Evolutionary conservation across 371 early-diverging fungal species (phyloP), one percentile per base, ranked within the genome.

Genomic region (Dichotomocladium elegans): DNA sequence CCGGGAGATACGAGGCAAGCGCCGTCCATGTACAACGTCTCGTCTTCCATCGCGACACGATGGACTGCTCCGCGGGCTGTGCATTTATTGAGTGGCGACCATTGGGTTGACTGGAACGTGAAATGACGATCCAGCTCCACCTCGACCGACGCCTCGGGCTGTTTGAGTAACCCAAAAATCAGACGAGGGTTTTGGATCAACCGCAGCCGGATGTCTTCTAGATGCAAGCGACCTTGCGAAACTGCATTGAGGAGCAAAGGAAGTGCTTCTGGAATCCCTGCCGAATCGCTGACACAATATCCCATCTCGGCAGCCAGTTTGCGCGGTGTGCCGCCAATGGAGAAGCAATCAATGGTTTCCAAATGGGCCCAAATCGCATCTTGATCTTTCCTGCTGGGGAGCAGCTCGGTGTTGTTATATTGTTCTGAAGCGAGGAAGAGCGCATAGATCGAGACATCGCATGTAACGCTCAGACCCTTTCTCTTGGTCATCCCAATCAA

Each of bases 111-210:
- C 51, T 56, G 66, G 64, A 70, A 77, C 40, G 53, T 41, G 17
- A 62, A 58, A n/a, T 67, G 55, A 28, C 88, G 81, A 40, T 86
- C 89, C 28, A 86, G 69, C 58, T 89, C 89, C 46, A 93, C 79
- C 73, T 97, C 96, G 27, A 97, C 74, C 45, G 85, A 89, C 8
- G 96, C 92, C 53, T 95, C 95, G 14, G 85, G 74, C 69, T 95
- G 94, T 50, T 85, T 79, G 19, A 92, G 86, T 9, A 96, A 65
- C 28, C 87, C 87, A 68, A 98, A 92, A 79, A 98, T 94, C 34
- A 80, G 72, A 51, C 83, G 78, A 17, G 98, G 98, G 68, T 93
- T 92, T 17, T 81, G 82, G 69, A 89, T 82, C 47, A 95, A 59
- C 30, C 88, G 80, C 34, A 78, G 70, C 22, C 77, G 65, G 35